Evolutionary conservation across 2,329 filamentous ascomycete species (phyloP), one percentile per base, ranked within the genome.

Genomic region (Blastomyces gilchristii): DNA sequence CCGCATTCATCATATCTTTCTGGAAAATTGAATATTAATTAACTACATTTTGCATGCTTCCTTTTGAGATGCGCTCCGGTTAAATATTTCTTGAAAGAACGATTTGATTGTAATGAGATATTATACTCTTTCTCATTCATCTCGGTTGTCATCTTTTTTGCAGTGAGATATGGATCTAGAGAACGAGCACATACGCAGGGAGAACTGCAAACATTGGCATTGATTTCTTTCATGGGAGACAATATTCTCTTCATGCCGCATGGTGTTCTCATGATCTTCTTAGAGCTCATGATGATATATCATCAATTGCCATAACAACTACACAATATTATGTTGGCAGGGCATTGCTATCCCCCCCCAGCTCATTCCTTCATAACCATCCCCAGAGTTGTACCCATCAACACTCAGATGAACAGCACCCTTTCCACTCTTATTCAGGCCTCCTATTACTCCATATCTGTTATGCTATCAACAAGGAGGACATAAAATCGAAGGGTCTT

Each of bases 221-320:
- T 31, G 49, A 52, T 31, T 28, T 52, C 31, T 54, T 39, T 56
- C 22, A 22, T 56, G 18, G 5, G 18, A 53, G 4, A n/a, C 39
- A 18, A 52, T n/a, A 39, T 22, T 22, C 22, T 56, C 3, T 56
- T 39, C 8, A 37, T 39, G 34, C 14, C 16, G 9, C 25, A 22
- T 56, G 14, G 18, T 22, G 18, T 11, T 14, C 34, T 39, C 53
- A 39, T 37, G 11, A 56, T 37, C 18, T 56, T 56, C 25, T 25
- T 6, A 52, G 49, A 12, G 11, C 12, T 2, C 49, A 18, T 31
- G 49, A 25, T 8, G 12, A 18, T 31, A 31, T 39, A 22, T 39
- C 31, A 56, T 56, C 53, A 22, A 56, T 56, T 39, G 53, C 11
- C 53, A 56, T 39, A n/a, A 22, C 53, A 56, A 56, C 53, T 37